Evolutionary conservation across 345 rosid species (phyloP), one percentile per base, ranked within the genome.

Genomic region (Salix arbutifolia): DNA sequence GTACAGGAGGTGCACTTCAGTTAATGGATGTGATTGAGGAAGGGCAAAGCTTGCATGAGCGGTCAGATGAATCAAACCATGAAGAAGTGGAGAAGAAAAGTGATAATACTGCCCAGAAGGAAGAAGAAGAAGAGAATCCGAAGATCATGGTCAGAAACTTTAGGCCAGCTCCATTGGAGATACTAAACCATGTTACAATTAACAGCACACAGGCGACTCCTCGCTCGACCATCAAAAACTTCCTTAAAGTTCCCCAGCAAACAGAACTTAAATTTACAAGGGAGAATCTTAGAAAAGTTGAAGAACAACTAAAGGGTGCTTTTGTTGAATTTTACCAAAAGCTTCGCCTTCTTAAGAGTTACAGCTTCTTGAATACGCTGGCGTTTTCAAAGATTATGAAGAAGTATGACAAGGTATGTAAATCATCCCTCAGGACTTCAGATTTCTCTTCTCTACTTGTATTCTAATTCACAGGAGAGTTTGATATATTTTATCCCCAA

Each of bases 341-440:
- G 84, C 97, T 92, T 82, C 87, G 91, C 56, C 88, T 92, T 67
- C 89, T 90, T 21, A 90, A 89, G 81, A 89, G 93, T 84, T 92
- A 80, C 73, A 86, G 90, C 83, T 92, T 90, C 83, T 77, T 86
- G 85, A 92, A 92, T 70, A 82, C 80, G 18, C 74, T 90, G 77
- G 94, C 92, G 8, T 84, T 89, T 77, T 88, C 90, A 2, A 92
- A 90, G 82, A 90, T 92, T 56, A 64, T 92, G 87, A 92, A 92
- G 85, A 90, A 90, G 82, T 90, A 90, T 83, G 94, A 89, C 71
- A 89, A 92, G 90, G 92, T 89, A 80, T 7, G 9, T 4, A 53
- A 2, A 74, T 48, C 31, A n/a, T 58, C 62, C 62, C 62, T 58
- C 13, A 13, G 25, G 62, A 58, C 23, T 58, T 11, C 62, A 71